A percentile compares a stretch with the other conserved stretches of the same genome.
Conservation (phyloP, 495 filamentous ascomycete species). For the Penicillium chermesinum region DNA sequence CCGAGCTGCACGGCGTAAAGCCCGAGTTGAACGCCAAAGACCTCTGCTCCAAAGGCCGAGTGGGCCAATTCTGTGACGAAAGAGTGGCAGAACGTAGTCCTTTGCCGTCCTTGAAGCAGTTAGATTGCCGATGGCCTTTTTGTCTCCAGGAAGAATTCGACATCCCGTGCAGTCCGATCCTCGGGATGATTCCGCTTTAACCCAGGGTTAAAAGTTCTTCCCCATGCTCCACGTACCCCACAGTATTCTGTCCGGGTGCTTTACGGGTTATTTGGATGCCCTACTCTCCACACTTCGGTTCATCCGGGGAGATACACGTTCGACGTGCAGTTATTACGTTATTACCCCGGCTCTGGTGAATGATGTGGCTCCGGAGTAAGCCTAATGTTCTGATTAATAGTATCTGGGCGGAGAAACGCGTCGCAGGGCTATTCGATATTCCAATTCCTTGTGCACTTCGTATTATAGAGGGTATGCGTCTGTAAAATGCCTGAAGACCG, state of each 20-base stretch:
- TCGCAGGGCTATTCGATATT: too few relatives aligned
- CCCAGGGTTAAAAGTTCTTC: slow-evolving; percentile 21
- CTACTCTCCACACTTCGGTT: slow-evolving; percentile 10
- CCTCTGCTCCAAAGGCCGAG: background rate
- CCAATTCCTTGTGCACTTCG: too few relatives aligned
- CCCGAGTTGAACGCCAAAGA: background rate
- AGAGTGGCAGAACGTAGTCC: background rate
- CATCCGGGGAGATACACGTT: slow-evolving; percentile 11
- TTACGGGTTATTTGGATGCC: background rate
- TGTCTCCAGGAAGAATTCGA: background rate
- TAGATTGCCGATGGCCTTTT: background rate
- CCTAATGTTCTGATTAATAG: background rate
- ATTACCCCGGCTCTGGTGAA: slow-evolving; percentile 15
- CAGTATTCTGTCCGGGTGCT: background rate
- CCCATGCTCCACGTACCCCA: slow-evolving; percentile 1
- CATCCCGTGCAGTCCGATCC: background rate
- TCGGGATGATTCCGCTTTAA: slow-evolving; percentile 17
- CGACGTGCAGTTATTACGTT: slow-evolving; percentile 4
- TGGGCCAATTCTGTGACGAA: background rate
- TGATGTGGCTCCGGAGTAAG: slow-evolving; percentile 6
- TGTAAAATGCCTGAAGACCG: too few relatives aligned
- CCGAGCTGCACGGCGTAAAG: background rate
- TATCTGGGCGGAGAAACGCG: slow-evolving; percentile 7
- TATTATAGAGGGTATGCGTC: too few relatives aligned
- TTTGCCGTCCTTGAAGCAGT: background rate